Evolutionary conservation across 192 early-diverging fungal species (phyloP).

Genomic region (Mortierella claussenii): DNA sequence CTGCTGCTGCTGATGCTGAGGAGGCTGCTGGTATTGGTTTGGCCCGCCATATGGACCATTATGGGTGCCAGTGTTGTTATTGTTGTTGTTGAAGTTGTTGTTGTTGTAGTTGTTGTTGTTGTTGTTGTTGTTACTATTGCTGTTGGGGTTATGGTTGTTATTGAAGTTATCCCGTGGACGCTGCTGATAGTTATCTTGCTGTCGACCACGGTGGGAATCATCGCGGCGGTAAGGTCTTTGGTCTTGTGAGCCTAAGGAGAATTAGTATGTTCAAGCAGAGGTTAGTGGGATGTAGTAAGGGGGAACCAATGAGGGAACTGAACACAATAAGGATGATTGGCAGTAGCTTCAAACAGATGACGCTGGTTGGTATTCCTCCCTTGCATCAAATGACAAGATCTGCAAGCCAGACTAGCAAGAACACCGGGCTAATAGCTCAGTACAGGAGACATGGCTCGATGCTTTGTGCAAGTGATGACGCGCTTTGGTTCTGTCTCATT

Average conservation of each 20-base stretch:
- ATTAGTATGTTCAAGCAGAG: too few species aligned
- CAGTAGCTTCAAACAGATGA: not conserved
- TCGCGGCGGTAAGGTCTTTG: slow-evolving; percentile 51
- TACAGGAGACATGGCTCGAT: too few species aligned
- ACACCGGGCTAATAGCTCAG: too few species aligned
- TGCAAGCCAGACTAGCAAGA: too few species aligned
- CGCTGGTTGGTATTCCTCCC: not conserved
- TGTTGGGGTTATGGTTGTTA: slow-evolving; percentile 7
- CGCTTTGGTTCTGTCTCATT: slow-evolving; percentile 3
- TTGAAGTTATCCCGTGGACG: slow-evolving; percentile 37
- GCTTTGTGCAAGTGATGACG: slow-evolving; percentile 8
- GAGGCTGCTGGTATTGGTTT: slow-evolving; percentile 16
- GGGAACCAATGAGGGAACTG: not conserved
- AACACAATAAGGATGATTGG: not conserved
- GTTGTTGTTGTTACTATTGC: too few species aligned
- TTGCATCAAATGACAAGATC: too few species aligned
- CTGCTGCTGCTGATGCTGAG: slow-evolving; percentile 4
- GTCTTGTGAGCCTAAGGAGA: slow-evolving; percentile 31
- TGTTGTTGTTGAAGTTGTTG: slow-evolving; percentile 19
- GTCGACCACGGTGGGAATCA: slow-evolving; percentile 22
- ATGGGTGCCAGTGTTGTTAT: slow-evolving; percentile 2
- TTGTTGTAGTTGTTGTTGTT: slow-evolving; percentile 13
- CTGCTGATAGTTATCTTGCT: slow-evolving; percentile 30
- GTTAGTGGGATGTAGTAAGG: not conserved
- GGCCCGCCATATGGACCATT: slow-evolving; percentile 11